Evolutionary conservation across 208 protist genomes (phyloP).

Genomic region (Borovskyia barvae): DNA sequence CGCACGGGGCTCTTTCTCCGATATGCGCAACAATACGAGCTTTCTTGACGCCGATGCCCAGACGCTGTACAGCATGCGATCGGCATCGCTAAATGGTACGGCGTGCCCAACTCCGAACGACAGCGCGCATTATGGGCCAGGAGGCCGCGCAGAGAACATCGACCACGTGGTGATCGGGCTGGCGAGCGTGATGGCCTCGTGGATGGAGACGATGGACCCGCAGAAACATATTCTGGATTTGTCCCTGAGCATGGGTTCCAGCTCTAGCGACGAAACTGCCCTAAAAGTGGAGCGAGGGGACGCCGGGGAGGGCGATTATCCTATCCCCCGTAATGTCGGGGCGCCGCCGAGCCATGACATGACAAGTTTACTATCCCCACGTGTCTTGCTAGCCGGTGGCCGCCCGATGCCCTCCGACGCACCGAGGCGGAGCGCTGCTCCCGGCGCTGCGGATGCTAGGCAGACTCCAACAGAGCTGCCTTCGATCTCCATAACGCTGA

Average conservation of each 20-base stretch:
- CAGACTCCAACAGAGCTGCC: conserved; percentile 2
- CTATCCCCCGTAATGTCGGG: too few relatives aligned
- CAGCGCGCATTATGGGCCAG: background rate
- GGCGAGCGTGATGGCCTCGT: conserved; percentile 13
- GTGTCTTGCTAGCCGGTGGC: too few relatives aligned
- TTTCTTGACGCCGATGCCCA: conserved; percentile 7
- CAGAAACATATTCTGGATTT: conserved; percentile 8
- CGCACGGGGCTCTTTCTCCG: too few relatives aligned
- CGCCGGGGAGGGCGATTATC: too few relatives aligned
- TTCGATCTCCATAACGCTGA: conserved; percentile 20
- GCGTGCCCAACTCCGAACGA: background rate
- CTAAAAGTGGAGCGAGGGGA: background rate
- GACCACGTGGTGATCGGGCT: conserved; percentile 15
- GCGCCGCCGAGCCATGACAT: background rate
- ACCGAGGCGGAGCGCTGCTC: background rate
- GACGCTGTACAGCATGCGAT: conserved; percentile 20
- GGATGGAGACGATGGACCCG: conserved; percentile 10
- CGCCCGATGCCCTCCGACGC: too few relatives aligned
- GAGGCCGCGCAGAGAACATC: background rate
- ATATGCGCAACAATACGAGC: conserved; percentile 1
- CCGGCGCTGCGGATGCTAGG: background rate
- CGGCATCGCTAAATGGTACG: background rate
- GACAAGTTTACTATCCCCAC: too few relatives aligned
- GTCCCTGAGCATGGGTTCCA: conserved; percentile 19
- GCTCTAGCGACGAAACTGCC: conserved; percentile 8